These are phyloP conservation scores for Hemisphaericaspora xylofermentans DNA, from an alignment of 1,139 yeast genomes.

Conservation along the genomic window DNA sequence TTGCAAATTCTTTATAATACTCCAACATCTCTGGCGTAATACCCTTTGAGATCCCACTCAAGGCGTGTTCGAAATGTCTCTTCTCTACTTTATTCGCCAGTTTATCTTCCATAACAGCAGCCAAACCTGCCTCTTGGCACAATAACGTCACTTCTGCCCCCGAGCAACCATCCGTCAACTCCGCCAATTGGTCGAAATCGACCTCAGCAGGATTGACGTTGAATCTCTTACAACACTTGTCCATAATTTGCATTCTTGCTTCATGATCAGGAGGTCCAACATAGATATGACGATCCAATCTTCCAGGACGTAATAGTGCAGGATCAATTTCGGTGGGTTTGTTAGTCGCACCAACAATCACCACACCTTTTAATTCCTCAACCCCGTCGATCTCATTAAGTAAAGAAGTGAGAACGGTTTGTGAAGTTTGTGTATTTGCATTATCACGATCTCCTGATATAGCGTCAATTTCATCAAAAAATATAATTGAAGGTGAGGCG, in stretches of 20 bases:
- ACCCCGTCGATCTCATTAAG: conserved; percentile 96
- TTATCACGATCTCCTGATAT: conserved; percentile 72
- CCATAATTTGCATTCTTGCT: conserved; percentile 75
- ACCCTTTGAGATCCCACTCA: conserved; percentile 65
- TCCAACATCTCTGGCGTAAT: conserved; percentile 82
- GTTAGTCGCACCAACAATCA: conserved; percentile 92
- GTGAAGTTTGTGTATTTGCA: conserved; percentile 69
- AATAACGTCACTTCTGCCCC: conserved; percentile 93
- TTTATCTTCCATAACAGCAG: conserved; percentile 81
- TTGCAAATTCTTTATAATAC: conserved; percentile 68
- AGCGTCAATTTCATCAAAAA: conserved; percentile 95
- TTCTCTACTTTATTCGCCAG: conserved; percentile 52
- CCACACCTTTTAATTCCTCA: conserved; percentile 89
- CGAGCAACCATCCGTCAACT: conserved; percentile 89
- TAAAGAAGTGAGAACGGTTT: conserved; percentile 82
- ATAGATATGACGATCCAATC: conserved; percentile 87
- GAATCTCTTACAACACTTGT: conserved; percentile 61
- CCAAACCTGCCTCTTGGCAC: conserved; percentile 93
- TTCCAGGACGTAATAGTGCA: conserved; percentile 89
- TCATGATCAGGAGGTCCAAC: conserved; percentile 86
- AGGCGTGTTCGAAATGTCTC: conserved; percentile 71
- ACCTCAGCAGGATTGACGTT: conserved; percentile 44
- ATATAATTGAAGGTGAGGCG: conserved; percentile 88
- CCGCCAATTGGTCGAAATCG: conserved; percentile 44
- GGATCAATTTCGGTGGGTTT: conserved; percentile 91